These are phyloP conservation scores for Xanthoconium stramineum DNA, from an alignment of 768 basidiomycete species.

Conservation along the genomic window DNA sequence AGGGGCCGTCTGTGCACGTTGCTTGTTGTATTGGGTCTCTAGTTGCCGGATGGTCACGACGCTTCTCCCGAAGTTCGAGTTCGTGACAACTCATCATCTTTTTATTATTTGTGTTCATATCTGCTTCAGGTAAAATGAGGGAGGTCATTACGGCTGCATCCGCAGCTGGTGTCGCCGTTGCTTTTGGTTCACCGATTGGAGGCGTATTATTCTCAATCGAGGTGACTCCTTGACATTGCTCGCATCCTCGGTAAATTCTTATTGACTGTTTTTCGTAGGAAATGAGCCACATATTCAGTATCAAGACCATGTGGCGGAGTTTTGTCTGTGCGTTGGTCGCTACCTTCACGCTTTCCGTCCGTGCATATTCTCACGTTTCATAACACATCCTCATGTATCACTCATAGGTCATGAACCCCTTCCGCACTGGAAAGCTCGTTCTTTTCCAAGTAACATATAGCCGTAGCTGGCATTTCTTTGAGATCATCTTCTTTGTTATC, in stretches of 20 bases:
- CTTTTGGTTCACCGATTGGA: constrained; percentile 97
- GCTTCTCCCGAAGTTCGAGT: constrained; percentile 89
- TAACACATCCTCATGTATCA: constrained; percentile 22
- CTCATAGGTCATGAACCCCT: constrained; percentile 92
- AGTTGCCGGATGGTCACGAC: constrained; percentile 79
- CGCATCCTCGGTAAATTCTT: not conserved
- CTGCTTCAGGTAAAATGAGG: constrained; percentile 63
- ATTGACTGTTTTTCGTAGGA: constrained; percentile 51
- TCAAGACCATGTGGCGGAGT: constrained; percentile 98
- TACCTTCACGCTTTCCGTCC: constrained; percentile 89
- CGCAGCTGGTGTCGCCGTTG: constrained; percentile 97
- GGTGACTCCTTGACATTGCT: constrained; percentile 39
- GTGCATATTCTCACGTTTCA: constrained; percentile 33
- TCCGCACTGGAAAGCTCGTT: constrained; percentile 95
- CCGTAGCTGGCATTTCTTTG: constrained; percentile 98
- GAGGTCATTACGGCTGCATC: constrained; percentile 94
- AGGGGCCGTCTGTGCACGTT: constrained; percentile 97
- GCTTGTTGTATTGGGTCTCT: constrained; percentile 92
- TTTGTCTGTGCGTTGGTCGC: constrained; percentile 97
- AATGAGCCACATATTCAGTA: constrained; percentile 97
- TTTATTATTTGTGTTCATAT: constrained; percentile 15
- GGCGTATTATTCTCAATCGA: constrained; percentile 98
- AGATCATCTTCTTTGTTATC: constrained; percentile 93
- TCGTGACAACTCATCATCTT: constrained; percentile 22
- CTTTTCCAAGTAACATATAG: constrained; percentile 97